phyloP scores from a whole-genome alignment of 768 basidiomycete species.

The Podaxis sp. region DNA sequence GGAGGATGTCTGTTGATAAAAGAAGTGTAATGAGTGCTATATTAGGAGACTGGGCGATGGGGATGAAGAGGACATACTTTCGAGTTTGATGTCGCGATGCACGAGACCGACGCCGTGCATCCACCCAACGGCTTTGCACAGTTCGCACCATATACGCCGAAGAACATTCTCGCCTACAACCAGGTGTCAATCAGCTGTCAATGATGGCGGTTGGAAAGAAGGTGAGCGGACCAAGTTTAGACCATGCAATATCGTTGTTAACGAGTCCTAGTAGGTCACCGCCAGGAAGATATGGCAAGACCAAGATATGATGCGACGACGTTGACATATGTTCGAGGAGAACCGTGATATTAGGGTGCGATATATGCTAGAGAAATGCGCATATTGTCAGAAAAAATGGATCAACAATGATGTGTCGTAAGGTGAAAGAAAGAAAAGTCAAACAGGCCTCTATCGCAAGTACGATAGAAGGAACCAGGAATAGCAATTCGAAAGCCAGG shows the following conservation, averaged over 20 bases:
- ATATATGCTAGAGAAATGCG: conserved; percentile 54
- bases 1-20: conserved; percentile 62
- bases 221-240: conserved; percentile 29
- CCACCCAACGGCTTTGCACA: conserved; percentile 79
- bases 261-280: conserved; percentile 82
- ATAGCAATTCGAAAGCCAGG: not conserved
- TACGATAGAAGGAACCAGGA: not conserved
- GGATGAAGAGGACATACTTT: conserved; percentile 43
- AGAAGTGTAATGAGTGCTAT: not conserved
- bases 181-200: conserved; percentile 10
- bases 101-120: conserved; percentile 85
- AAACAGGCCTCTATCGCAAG: not conserved
- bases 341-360: conserved; percentile 77
- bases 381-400: not conserved
- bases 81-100: conserved; percentile 90
- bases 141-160: conserved; percentile 70
- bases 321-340: conserved; percentile 72
- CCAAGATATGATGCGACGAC: conserved; percentile 69
- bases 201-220: not conserved
- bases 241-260: conserved; percentile 50
- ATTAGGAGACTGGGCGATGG: not conserved
- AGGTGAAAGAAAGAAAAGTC: not conserved
- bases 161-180: conserved; percentile 47
- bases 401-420: not conserved
- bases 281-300: conserved; percentile 72